These are phyloP conservation scores for Ramularia collo-cygni DNA, from an alignment of 2,329 filamentous ascomycete species.

Conservation along the genomic window DNA sequence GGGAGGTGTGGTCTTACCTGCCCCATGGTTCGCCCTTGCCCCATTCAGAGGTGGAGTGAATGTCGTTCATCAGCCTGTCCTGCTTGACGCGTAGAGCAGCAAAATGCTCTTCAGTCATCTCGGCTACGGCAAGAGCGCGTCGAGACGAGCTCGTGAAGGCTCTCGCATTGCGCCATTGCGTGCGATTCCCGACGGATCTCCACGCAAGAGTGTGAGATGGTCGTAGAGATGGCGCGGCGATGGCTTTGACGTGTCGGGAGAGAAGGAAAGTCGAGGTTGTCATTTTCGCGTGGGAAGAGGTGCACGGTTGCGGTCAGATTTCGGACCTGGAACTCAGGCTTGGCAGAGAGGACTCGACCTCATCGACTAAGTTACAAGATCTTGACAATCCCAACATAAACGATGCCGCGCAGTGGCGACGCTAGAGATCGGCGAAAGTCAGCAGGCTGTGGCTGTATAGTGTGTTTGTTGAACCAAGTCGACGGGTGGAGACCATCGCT, in stretches of 20 bases:
- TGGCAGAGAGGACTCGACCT: no score
- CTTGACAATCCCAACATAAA: no score
- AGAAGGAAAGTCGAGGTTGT: neutral
- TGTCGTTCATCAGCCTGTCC: slow-evolving; percentile 53
- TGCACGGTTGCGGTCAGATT: no score
- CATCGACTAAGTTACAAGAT: no score
- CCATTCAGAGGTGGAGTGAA: slow-evolving; percentile 62
- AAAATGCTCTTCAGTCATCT: slow-evolving; percentile 48
- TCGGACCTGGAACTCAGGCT: no score
- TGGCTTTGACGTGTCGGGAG: neutral
- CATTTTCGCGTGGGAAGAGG: neutral
- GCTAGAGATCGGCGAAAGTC: no score
- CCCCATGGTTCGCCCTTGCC: slow-evolving; percentile 62
- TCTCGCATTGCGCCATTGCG: slow-evolving; percentile 11
- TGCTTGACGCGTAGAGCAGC: slow-evolving; percentile 51
- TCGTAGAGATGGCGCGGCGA: neutral
- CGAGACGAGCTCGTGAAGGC: slow-evolving; percentile 28
- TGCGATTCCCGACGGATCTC: neutral
- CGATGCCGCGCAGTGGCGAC: no score
- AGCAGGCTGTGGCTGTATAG: no score
- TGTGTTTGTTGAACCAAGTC: no score
- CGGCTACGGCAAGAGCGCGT: slow-evolving; percentile 35
- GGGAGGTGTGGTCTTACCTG: slow-evolving; percentile 45
- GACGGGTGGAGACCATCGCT: no score
- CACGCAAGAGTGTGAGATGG: neutral